phyloP scores from a whole-genome alignment of 208 protist species.

The Acanthamoeba healyi region DNA sequence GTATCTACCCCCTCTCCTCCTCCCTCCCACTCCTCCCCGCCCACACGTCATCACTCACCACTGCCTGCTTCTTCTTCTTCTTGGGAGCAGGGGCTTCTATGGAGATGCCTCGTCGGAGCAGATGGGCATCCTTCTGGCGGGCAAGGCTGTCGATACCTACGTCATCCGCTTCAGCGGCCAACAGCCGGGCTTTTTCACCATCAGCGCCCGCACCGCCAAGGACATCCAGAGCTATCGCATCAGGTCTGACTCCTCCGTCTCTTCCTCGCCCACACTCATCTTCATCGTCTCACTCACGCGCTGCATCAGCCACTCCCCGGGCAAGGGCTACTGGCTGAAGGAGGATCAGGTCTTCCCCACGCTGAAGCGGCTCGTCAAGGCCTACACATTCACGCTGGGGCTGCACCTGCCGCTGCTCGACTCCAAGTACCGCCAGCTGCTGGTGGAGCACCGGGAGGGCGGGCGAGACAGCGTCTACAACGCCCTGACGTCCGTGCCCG shows the following conservation, averaged over 20 bases:
- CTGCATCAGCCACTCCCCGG: not conserved
- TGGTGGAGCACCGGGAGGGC: not conserved
- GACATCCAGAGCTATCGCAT: conserved; percentile 63
- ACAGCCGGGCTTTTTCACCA: conserved; percentile 63
- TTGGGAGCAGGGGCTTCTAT: conserved; percentile 43
- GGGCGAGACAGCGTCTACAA: not conserved
- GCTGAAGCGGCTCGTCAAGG: not conserved
- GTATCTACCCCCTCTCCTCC: not conserved
- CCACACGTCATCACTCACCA: not conserved
- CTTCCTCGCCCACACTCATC: not conserved
- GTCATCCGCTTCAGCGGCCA: conserved; percentile 50
- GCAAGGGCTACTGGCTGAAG: conserved; percentile 13
- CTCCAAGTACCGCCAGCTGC: conserved; percentile 28
- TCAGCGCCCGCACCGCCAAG: not conserved
- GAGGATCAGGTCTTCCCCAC: not conserved
- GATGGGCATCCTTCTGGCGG: conserved; percentile 18
- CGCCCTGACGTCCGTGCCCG: not conserved
- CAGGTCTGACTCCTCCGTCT: not conserved
- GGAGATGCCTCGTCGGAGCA: not conserved
- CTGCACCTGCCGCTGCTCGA: not conserved
- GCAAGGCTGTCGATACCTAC: conserved; percentile 9
- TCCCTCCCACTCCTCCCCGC: not conserved
- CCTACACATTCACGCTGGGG: not conserved
- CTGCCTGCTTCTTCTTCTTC: not conserved
- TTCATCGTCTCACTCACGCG: not conserved